phyloP scores from a whole-genome alignment of 495 filamentous ascomycete genomes.

The Pyronema domesticum region DNA sequence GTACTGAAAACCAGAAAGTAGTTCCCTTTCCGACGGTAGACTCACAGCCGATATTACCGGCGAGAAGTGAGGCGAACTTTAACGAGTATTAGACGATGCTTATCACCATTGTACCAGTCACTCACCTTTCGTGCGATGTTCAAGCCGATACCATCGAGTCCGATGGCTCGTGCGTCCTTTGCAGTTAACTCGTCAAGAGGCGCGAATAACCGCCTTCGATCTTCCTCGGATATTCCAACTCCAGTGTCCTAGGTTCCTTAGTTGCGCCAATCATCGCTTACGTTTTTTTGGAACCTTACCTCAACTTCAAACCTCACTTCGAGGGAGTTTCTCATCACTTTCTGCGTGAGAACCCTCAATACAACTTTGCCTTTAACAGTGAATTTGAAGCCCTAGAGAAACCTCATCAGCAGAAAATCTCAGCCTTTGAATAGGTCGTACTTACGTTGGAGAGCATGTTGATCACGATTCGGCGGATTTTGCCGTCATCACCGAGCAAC shows the following conservation, averaged over 20 bases:
- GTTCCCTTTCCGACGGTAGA: slow-evolving; percentile 10
- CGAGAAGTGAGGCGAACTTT: slow-evolving; percentile 6
- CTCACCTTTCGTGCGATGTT: slow-evolving; percentile 14
- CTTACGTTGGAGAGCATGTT: slow-evolving; percentile 16
- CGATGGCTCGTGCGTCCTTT: not conserved
- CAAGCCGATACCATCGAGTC: slow-evolving; percentile 9
- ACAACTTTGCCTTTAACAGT: slow-evolving; percentile 12
- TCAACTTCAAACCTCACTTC: slow-evolving; percentile 17
- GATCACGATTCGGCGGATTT: slow-evolving; percentile 16
- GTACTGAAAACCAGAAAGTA: slow-evolving; percentile 15
- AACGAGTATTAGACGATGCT: not conserved
- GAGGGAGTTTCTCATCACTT: slow-evolving; percentile 8
- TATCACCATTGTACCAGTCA: not conserved
- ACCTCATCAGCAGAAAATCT: not conserved
- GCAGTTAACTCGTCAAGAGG: slow-evolving; percentile 11
- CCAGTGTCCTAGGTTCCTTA: slow-evolving; percentile 15
- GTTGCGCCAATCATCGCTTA: not conserved
- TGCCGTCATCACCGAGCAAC: slow-evolving; percentile 14
- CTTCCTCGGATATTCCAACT: slow-evolving; percentile 14
- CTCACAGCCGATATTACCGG: slow-evolving; percentile 13
- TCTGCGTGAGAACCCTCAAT: slow-evolving; percentile 13
- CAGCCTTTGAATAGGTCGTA: not conserved
- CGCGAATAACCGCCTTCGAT: slow-evolving; percentile 7
- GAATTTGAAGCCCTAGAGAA: slow-evolving; percentile 16
- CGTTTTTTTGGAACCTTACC: slow-evolving; percentile 3